Conservation (phyloP, 2,329 filamentous ascomycete species). For the Cadophora sp. region DNA sequence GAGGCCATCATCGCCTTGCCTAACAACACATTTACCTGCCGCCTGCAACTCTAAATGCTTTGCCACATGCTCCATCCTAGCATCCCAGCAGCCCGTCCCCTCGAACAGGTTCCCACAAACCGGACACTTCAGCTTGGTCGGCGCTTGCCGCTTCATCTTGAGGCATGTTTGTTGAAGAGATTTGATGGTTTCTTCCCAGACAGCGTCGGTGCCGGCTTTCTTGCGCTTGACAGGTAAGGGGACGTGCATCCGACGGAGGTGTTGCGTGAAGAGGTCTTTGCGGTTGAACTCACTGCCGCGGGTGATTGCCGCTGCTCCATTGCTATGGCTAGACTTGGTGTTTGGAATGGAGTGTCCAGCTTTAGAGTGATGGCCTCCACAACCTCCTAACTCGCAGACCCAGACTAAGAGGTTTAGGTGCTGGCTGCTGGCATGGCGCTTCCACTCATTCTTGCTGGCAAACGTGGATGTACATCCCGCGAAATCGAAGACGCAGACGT, state of each 20-base stretch:
- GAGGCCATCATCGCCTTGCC: background rate
- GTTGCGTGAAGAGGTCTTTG: constrained; percentile 90
- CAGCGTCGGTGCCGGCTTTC: constrained; percentile 36
- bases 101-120: constrained; percentile 68
- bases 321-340: background rate
- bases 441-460: constrained; percentile 92
- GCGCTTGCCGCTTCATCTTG: constrained; percentile 65
- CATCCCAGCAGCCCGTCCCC: constrained; percentile 74
- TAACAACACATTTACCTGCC: background rate
- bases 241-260: constrained; percentile 85
- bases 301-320: constrained; percentile 31
- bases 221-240: constrained; percentile 51
- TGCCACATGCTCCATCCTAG: constrained; percentile 87
- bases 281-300: constrained; percentile 70
- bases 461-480: constrained; percentile 80
- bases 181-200: constrained; percentile 62
- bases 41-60: constrained; percentile 70
- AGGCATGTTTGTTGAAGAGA: constrained; percentile 64
- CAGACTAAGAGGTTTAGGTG: constrained; percentile 79
- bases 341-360: background rate
- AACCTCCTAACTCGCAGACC: constrained; percentile 62
- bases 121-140: constrained; percentile 65
- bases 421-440: constrained; percentile 82
- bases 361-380: constrained; percentile 25
- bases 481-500: constrained; percentile 78